Percentiles rank a stretch among this genome's conserved stretches.
Conservation (phyloP, 169 alveolate genomes). For the Theileria parva region DNA sequence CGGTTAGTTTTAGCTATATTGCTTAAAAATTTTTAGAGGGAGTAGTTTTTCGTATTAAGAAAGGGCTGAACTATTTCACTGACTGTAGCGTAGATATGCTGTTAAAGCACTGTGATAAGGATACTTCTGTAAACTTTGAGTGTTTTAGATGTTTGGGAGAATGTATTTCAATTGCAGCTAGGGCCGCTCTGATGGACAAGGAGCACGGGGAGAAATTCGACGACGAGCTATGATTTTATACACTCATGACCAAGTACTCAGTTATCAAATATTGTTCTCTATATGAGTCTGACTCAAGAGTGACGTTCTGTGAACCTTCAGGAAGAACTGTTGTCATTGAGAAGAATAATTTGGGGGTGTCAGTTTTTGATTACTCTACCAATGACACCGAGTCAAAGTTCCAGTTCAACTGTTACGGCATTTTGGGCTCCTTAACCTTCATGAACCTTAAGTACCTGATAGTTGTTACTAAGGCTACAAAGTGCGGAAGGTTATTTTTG, state of each 20-base stretch:
- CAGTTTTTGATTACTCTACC: background rate
- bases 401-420: slow-evolving; percentile 49
- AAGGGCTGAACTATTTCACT: slow-evolving; percentile 9
- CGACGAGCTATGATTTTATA: slow-evolving; percentile 22
- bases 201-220: slow-evolving; percentile 24
- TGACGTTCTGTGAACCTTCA: slow-evolving; percentile 9
- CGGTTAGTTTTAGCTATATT: background rate
- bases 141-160: slow-evolving; percentile 57
- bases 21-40: background rate
- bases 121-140: slow-evolving; percentile 55
- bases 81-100: slow-evolving; percentile 51
- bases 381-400: slow-evolving; percentile 8
- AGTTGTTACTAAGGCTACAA: slow-evolving; percentile 55
- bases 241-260: background rate
- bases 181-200: slow-evolving; percentile 18
- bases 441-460: slow-evolving; percentile 62
- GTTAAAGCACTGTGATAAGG: slow-evolving; percentile 30
- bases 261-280: slow-evolving; percentile 13
- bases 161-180: slow-evolving; percentile 32
- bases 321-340: slow-evolving; percentile 10
- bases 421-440: slow-evolving; percentile 65
- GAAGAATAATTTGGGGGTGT: slow-evolving; percentile 5
- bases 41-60: slow-evolving; percentile 10
- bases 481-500: slow-evolving; percentile 49
- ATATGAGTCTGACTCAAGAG: slow-evolving; percentile 10